Evolutionary conservation across 768 basidiomycete genomes (phyloP).

Genomic region (Psilocybe sp.): DNA sequence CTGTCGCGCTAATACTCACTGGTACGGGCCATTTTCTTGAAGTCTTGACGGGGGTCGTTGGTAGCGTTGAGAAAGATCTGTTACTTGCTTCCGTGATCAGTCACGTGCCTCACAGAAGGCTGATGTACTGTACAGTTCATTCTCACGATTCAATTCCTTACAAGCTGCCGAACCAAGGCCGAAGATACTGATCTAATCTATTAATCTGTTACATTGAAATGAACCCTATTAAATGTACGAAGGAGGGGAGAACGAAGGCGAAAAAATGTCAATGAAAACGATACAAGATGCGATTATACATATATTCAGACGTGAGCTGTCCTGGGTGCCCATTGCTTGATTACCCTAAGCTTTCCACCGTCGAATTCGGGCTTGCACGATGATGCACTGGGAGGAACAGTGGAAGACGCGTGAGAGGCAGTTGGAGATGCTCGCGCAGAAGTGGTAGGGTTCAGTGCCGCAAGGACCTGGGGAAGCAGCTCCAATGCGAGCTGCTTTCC

Average conservation of each 20-base stretch:
- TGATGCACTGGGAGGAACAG: conserved; percentile 28
- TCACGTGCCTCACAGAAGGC: conserved; percentile 45
- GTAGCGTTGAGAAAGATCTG: conserved; percentile 24
- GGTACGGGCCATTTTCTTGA: conserved; percentile 71
- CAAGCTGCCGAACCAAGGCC: conserved; percentile 10
- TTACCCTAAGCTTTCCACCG: conserved; percentile 45
- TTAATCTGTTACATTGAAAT: conserved; percentile 14
- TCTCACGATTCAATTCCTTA: conserved; percentile 24
- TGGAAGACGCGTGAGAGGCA: conserved; percentile 41
- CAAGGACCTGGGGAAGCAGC: conserved; percentile 16
- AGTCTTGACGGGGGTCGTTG: conserved; percentile 50
- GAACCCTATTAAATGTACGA: conserved; percentile 12
- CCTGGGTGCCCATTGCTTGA: conserved; percentile 44
- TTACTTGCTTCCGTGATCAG: conserved; percentile 18
- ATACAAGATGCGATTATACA: conserved; percentile 15
- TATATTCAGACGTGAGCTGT: conserved; percentile 9
- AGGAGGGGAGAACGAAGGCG: conserved; percentile 8
- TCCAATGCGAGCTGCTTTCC: conserved; percentile 4
- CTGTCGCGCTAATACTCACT: conserved; percentile 46
- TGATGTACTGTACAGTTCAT: conserved; percentile 57
- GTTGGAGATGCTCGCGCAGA: conserved; percentile 54
- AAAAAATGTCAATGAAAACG: conserved; percentile 8
- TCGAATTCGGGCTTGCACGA: conserved; percentile 25
- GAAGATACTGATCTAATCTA: conserved; percentile 23
- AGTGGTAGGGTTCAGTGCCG: conserved; percentile 38